phyloP scores from a whole-genome alignment of 2,329 filamentous ascomycete species.

The Waltergamsia citrina region DNA sequence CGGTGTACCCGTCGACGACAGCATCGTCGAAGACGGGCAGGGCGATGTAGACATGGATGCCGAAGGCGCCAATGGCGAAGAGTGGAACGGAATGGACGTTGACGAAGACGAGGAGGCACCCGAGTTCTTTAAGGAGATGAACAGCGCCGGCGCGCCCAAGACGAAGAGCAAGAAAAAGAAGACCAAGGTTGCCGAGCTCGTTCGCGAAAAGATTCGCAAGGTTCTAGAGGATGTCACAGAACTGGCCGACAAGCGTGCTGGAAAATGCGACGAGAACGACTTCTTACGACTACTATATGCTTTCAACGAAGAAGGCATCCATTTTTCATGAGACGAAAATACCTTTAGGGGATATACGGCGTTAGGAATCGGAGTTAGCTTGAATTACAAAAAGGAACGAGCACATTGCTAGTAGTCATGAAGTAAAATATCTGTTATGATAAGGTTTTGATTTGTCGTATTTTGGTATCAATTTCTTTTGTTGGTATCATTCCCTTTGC shows the following conservation, averaged over 20 bases:
- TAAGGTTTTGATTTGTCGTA: slow-evolving; percentile 1
- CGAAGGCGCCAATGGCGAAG: slow-evolving; percentile 27
- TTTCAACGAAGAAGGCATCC: slow-evolving; percentile 88
- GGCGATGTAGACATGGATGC: slow-evolving; percentile 29
- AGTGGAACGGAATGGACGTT: slow-evolving; percentile 39
- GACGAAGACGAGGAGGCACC: slow-evolving; percentile 58
- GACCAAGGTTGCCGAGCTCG: slow-evolving; percentile 69
- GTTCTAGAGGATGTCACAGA: slow-evolving; percentile 75
- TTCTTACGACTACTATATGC: slow-evolving; percentile 72
- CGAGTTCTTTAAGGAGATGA: slow-evolving; percentile 69
- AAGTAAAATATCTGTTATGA: too few species aligned
- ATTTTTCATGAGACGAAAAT: slow-evolving; percentile 70
- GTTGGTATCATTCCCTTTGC: slow-evolving; percentile 1
- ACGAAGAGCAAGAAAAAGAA: slow-evolving; percentile 65
- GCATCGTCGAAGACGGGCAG: slow-evolving; percentile 33
- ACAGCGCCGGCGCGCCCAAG: slow-evolving; percentile 32
- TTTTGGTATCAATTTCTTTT: slow-evolving; percentile 1
- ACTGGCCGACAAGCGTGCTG: slow-evolving; percentile 70
- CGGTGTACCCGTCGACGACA: slow-evolving; percentile 68
- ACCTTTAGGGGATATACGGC: neutral
- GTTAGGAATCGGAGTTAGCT: slow-evolving; percentile 7
- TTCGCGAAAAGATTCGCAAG: slow-evolving; percentile 78
- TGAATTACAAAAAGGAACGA: too few species aligned
- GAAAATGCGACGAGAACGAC: slow-evolving; percentile 87
- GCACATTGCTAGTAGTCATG: too few species aligned